A percentile compares a stretch with the other conserved stretches of the same genome.
Evolutionary conservation across 306 rosid genomes (phyloP).

Genomic region (Sesbania bispinosa): DNA sequence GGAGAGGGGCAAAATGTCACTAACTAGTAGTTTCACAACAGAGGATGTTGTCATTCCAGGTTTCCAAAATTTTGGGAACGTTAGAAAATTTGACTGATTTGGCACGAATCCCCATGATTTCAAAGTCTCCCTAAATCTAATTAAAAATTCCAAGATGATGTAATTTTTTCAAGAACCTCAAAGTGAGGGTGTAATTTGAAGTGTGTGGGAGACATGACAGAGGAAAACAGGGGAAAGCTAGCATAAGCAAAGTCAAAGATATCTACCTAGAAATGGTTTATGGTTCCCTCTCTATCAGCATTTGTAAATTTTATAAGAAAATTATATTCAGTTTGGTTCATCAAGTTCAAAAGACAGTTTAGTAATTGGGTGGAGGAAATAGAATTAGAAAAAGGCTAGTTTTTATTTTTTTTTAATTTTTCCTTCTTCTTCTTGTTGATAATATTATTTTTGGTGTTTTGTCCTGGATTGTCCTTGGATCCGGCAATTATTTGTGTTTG

Average conservation of each 20-base stretch:
- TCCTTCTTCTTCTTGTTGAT: background rate
- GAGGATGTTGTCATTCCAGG: slow-evolving; percentile 16
- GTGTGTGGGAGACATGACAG: slow-evolving; percentile 31
- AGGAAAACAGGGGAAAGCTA: slow-evolving; percentile 36
- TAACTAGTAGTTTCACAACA: slow-evolving; percentile 21
- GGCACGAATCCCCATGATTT: too few relatives aligned
- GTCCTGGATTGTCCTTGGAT: slow-evolving; percentile 34
- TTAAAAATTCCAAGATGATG: slow-evolving; percentile 22
- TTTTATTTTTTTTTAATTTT: background rate
- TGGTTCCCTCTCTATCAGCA: background rate
- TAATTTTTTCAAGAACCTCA: slow-evolving; percentile 18
- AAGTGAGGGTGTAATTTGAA: too few relatives aligned
- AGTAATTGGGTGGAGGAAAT: slow-evolving; percentile 10
- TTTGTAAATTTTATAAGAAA: slow-evolving; percentile 31
- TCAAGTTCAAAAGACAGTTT: background rate
- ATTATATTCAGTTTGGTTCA: background rate
- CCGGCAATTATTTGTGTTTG: slow-evolving; percentile 29
- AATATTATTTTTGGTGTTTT: slow-evolving; percentile 1
- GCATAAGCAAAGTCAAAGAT: slow-evolving; percentile 25
- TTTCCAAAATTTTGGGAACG: slow-evolving; percentile 39
- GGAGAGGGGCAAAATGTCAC: too few relatives aligned
- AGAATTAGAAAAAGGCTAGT: background rate
- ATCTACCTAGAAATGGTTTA: slow-evolving; percentile 4
- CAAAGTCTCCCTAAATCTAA: too few relatives aligned
- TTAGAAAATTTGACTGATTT: slow-evolving; percentile 24